Evolutionary conservation across 2,329 filamentous ascomycete species (phyloP).

Genomic region (Ophiostoma populinum): DNA sequence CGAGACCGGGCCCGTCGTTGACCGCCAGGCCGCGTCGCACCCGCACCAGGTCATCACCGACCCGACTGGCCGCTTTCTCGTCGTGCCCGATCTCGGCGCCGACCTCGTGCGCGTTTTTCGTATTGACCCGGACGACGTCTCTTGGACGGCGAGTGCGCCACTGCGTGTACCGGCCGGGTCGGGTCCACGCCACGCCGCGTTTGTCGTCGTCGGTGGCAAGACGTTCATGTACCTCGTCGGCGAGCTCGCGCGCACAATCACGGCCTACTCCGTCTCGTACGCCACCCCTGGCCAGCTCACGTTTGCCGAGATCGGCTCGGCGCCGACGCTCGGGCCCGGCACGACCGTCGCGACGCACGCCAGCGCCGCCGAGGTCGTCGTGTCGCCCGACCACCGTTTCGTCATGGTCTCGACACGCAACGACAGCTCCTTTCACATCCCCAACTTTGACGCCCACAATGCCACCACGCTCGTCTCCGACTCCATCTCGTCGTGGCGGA

Average conservation of each 20-base stretch:
- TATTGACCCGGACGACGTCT: constrained; percentile 30
- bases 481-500: constrained; percentile 44
- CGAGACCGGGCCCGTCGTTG: constrained; percentile 20
- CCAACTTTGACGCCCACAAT: constrained; percentile 27
- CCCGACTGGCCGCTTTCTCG: constrained; percentile 42
- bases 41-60: constrained; percentile 50
- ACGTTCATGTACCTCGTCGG: constrained; percentile 43
- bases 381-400: constrained; percentile 43
- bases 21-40: constrained; percentile 39
- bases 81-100: constrained; percentile 49
- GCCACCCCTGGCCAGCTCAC: constrained; percentile 20
- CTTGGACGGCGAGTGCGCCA: constrained; percentile 22
- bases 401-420: constrained; percentile 52
- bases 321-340: constrained; percentile 29
- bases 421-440: constrained; percentile 34
- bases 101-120: constrained; percentile 42
- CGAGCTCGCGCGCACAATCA: constrained; percentile 41
- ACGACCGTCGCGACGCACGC: constrained; percentile 23
- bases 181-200: constrained; percentile 49
- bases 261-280: constrained; percentile 40
- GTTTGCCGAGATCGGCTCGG: constrained; percentile 29
- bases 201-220: constrained; percentile 26
- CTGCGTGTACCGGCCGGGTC: constrained; percentile 30
- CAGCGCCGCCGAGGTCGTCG: constrained; percentile 35
- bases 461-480: constrained; percentile 36